Percentiles rank a stretch among this genome's conserved stretches.
Conservation (phyloP, 306 rosid species). For the Casuarina equisetifolia region DNA sequence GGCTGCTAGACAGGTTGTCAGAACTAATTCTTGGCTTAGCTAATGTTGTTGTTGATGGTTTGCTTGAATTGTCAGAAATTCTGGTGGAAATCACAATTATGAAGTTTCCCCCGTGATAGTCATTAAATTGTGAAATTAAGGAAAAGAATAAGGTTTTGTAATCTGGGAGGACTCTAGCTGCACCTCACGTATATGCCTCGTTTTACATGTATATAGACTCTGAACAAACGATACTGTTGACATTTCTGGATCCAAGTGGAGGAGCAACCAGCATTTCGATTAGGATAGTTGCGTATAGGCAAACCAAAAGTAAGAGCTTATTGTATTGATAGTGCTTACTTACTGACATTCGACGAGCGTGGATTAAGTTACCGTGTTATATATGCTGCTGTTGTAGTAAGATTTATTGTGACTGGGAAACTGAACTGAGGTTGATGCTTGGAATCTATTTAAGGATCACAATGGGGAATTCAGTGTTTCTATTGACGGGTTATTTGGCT, state of each 20-base stretch:
- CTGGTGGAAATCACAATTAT: not conserved
- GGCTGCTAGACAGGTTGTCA: constrained; percentile 73
- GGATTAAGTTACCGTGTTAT: not conserved
- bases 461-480: not conserved
- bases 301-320: not conserved
- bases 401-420: not conserved
- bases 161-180: not conserved
- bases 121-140: not conserved
- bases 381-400: not conserved
- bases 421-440: not conserved
- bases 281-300: not conserved
- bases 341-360: not conserved
- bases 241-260: not conserved
- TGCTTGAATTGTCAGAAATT: not conserved
- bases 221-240: not conserved
- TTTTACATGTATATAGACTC: not conserved
- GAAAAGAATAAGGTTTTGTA: not conserved
- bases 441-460: not conserved
- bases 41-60: not conserved
- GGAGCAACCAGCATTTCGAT: not conserved
- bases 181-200: not conserved
- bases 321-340: not conserved
- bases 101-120: not conserved
- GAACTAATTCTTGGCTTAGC: not conserved
- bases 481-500: not conserved